These are phyloP conservation scores for Teratosphaeria epicoccoides DNA, from an alignment of 2,329 filamentous ascomycete species.

Conservation along the genomic window DNA sequence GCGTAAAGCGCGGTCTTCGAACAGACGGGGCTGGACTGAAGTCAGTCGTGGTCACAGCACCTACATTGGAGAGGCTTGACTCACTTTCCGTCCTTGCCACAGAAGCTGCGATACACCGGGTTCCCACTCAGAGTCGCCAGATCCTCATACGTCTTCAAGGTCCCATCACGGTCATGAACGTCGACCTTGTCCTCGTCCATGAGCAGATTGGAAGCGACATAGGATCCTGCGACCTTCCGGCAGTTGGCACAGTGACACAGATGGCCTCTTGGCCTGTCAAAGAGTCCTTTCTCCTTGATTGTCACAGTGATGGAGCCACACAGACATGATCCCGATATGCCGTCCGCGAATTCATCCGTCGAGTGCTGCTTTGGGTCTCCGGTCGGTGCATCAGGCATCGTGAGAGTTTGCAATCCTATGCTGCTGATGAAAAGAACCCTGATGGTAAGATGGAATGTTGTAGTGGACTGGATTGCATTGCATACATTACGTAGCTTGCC, in stretches of 20 bases:
- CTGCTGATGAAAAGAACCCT: background rate
- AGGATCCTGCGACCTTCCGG: constrained; percentile 39
- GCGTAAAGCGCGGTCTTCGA: constrained; percentile 32
- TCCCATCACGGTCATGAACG: constrained; percentile 35
- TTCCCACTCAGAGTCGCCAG: constrained; percentile 38
- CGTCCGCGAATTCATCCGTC: constrained; percentile 23
- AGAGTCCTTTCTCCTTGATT: constrained; percentile 39
- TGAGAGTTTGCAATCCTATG: background rate
- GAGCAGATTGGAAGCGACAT: constrained; percentile 30
- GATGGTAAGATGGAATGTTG: background rate
- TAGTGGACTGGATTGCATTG: background rate
- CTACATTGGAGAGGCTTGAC: constrained; percentile 11
- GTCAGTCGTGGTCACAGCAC: background rate
- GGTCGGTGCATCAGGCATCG: constrained; percentile 24
- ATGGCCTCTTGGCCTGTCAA: constrained; percentile 35
- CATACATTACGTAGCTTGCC: background rate
- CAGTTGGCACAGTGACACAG: constrained; percentile 44
- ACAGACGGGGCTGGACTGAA: constrained; percentile 34
- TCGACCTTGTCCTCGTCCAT: constrained; percentile 37
- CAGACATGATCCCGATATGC: constrained; percentile 34
- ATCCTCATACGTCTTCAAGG: constrained; percentile 37
- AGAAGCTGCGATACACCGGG: constrained; percentile 36
- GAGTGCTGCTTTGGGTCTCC: constrained; percentile 32
- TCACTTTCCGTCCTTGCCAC: constrained; percentile 35
- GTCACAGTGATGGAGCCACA: constrained; percentile 40